Base-by-base conservation (phyloP, 2,329 filamentous ascomycete genomes). In the Herpotrichia juniperi region DNA sequence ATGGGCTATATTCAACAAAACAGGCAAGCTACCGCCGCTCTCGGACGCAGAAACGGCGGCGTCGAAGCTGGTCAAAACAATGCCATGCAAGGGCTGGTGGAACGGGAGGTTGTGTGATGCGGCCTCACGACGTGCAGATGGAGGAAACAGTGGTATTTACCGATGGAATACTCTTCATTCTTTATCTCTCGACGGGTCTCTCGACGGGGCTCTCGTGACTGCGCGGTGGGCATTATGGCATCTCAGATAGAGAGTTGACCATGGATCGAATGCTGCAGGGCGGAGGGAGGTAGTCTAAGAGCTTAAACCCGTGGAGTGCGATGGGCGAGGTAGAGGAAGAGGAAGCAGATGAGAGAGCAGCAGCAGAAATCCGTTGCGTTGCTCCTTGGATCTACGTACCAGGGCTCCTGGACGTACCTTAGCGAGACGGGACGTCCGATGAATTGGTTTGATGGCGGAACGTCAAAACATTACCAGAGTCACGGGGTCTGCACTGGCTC, bases 161-260 rank as follows among this genome's bases (percentile, higher is more conserved):
- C 74, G 74, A 76, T 64, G 75, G 73, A 70, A 76, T 72, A 54
- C 74, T 77, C 75, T 76, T 77, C 75, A 77, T 77, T 68, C 73
- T 76, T 71, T 54, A 54, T 69, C n/a, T 67, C 66, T 59, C 64
- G 61, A 63, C 59, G 65, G 67, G 62, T 71, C 69, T 65, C 66
- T 73, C 68, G 68, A 68, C 67, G 63, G 66, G 62, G 63, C 63
- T 62, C 64, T 67, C 61, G 69, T 66, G 67, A 66, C 61, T 58
- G 65, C 62, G 62, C 66, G 66, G 66, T 64, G 69, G 61, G 72
- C 74, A 76, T 76, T 71, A 70, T 75, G 72, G 68, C 70, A 69
- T 70, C 56, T 64, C 64, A 58, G 61, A 59, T 61, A 42, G 50
- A 60, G 58, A 44, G 61, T 54, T 46, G 62, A 64, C 57, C 56